Base-by-base conservation (phyloP, 1,139 yeast genomes). In the Magnusiomyces suaveolens region DNA sequence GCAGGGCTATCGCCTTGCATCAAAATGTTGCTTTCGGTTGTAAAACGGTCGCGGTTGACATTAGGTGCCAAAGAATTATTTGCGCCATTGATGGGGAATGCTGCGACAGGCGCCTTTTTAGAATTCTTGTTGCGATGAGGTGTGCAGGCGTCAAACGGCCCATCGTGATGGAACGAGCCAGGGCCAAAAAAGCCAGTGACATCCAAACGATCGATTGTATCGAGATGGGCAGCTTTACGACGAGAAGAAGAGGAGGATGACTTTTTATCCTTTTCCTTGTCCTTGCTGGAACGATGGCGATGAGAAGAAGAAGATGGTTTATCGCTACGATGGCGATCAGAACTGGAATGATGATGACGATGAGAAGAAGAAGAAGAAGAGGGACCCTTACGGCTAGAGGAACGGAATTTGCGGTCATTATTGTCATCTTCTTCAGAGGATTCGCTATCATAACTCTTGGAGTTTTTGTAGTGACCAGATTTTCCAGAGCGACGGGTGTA, bases 81-180 rank as follows among this genome's bases (percentile, higher is more conserved):
- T 58, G 97, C 96, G 0, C 97, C 97, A 71, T 90, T 95, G 4
- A 79, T 85, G 1, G 97, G 96, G 76, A 89, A 92, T 0, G 98
- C 98, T 74, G 83, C 76, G 25, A 92, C 96, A 2, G 98, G 98
- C 0, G 97, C 96, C 47, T 81, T 82, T 48, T 63, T 60, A 33
- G 73, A 74, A 66, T 85, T 80, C 71, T 86, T 87, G 72, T 92
- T 92, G 69, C 97, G 83, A 69, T 87, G 96, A 6, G 98, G 97
- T 3, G 95, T 86, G 70, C 97, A 90, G 1, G 98, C 98, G 69
- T 92, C 98, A 69, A 92, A 92, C 18, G 98, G 98, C n/a, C 98
- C 98, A 70, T 92, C 98, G 69, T 92, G 98, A 70, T 92, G 98
- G 77, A 92, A 92, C 20, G 53, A 48, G 33, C 87, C 86, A 48